Conservation (phyloP, 139 green algal species). For the Closterium sp. region DNA sequence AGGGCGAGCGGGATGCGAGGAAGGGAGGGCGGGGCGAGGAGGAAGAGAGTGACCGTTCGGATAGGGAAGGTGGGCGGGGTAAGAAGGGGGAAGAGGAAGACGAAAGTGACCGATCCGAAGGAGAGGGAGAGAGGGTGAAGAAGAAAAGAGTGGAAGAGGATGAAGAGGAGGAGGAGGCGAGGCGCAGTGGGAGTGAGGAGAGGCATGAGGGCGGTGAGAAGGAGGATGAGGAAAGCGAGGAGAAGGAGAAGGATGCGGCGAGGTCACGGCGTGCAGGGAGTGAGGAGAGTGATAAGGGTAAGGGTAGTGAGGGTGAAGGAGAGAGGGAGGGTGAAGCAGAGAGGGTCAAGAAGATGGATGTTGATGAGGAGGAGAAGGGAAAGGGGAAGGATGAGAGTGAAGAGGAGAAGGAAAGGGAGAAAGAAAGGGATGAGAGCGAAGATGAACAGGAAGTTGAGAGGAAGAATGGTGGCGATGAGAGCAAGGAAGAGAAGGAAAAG, state of each 20-base stretch:
- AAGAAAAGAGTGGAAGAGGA: neutral
- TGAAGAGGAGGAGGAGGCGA: conserved; percentile 1
- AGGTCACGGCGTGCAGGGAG: neutral
- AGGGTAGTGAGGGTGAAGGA: conserved; percentile 33
- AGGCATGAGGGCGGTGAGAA: neutral
- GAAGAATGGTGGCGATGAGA: conserved; percentile 16
- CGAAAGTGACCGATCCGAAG: neutral
- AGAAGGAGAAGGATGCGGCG: neutral
- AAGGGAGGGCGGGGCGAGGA: conserved; percentile 20
- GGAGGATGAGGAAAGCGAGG: conserved; percentile 14
- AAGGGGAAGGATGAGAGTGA: conserved; percentile 35
- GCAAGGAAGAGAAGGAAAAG: conserved; percentile 40
- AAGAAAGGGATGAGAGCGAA: conserved; percentile 6
- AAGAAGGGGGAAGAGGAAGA: conserved; percentile 19
- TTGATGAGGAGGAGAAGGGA: conserved; percentile 33
- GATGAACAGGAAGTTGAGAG: neutral
- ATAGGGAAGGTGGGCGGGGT: neutral
- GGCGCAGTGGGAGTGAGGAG: conserved; percentile 16
- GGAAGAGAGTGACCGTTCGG: conserved; percentile 23
- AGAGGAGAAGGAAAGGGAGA: conserved; percentile 23
- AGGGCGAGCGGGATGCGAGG: conserved; percentile 10
- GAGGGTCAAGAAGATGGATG: conserved; percentile 3
- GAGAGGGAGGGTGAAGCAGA: conserved; percentile 33
- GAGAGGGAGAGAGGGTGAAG: conserved; percentile 32
- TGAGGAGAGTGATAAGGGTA: conserved; percentile 8